These are phyloP conservation scores for Aegilops longissima DNA, from an alignment of 176 grass and related monocot genomes.

Conservation along the genomic window DNA sequence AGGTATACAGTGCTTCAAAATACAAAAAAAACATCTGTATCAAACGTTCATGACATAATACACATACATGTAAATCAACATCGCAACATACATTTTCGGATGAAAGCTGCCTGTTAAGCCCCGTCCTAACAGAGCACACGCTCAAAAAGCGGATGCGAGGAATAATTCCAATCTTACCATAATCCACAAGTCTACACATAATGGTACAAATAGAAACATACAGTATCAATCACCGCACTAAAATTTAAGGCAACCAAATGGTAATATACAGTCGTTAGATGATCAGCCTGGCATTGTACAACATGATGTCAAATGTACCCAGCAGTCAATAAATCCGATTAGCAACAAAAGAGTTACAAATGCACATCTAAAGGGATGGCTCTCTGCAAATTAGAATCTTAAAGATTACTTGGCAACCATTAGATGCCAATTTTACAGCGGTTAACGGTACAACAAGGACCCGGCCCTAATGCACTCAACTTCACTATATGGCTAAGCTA, in stretches of 20 bases:
- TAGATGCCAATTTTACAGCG: constrained; percentile 32
- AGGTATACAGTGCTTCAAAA: neutral
- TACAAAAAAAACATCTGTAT: neutral
- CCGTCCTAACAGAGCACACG: neutral
- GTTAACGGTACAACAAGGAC: constrained; percentile 27
- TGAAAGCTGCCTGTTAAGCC: neutral
- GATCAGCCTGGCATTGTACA: neutral
- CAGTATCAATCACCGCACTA: neutral
- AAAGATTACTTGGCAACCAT: constrained; percentile 21
- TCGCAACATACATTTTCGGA: neutral
- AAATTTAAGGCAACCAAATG: neutral
- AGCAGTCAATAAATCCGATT: constrained; percentile 18
- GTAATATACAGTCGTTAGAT: neutral
- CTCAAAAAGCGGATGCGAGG: neutral
- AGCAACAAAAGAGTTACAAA: neutral
- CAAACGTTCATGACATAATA: neutral
- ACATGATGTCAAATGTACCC: neutral
- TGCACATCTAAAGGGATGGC: constrained; percentile 6
- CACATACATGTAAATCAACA: neutral
- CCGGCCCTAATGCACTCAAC: constrained; percentile 31
- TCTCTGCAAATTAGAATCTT: constrained; percentile 20
- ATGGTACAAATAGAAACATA: neutral
- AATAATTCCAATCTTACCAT: neutral
- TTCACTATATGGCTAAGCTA: constrained; percentile 44
- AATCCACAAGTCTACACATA: neutral